Base-by-base conservation (phyloP, 768 basidiomycete species). In the Tulasnella calospora region DNA sequence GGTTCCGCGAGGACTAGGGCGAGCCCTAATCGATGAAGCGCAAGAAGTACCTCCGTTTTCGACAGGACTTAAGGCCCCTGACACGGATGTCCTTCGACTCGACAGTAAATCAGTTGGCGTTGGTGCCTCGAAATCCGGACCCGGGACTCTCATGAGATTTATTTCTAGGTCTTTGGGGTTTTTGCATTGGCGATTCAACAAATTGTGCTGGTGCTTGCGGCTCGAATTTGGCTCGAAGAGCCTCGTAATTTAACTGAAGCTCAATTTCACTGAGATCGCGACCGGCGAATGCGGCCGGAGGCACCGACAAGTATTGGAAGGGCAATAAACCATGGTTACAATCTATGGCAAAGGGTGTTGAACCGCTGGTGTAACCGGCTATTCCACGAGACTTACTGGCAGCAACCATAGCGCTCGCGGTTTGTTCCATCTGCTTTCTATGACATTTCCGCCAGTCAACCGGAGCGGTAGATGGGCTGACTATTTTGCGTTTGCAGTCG, bases 331-430 rank as follows among this genome's bases (percentile, higher is more conserved):
- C 51, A 51, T 51, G 51, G 23, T 51, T 51, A 10, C 51, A 51
- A 51, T 51, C 51, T 51, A 51, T 12, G 51, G 61, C 6, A 35
- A 67, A 67, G 55, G 55, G 30, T 57, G 23, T 12, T 67, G 61
- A 67, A 23, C n/a, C 21, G 23, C 13, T 44, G 44, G 44, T 15
- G 44, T 15, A 13, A 17, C 13, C 3, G 44, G 17, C 17, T 4
- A 33, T 12, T 35, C 0, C 27, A 27, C 27, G 1, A 30, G 33
- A 73, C 79, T 71, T 46, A 80, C 79, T 80, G 3, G 73, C 23
- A 0, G 71, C 79, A 40, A 80, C 80, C 21, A 71, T 74, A 35
- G 75, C 30, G 79, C 79, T 79, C 36, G 74, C 10, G 38, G 73
- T 57, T 12, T 36, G 55, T 47, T 70, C 76, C 27, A 41, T 69